Base-by-base conservation (phyloP, 805 yeast genomes). In the Zygoascus flipseniorum region DNA sequence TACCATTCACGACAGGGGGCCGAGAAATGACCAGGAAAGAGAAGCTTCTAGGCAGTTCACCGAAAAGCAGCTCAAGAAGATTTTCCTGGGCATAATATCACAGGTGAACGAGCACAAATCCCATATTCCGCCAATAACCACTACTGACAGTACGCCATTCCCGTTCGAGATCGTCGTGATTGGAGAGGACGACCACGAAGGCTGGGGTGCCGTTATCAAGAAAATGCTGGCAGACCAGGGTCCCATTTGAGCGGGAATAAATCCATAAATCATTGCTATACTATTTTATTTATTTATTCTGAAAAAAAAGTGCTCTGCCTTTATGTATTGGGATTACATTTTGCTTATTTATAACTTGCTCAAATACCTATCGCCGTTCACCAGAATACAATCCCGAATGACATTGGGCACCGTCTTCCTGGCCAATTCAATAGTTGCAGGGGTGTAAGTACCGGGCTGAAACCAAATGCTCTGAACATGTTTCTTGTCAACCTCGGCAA, bases 361-460 rank as follows among this genome's bases (percentile, higher is more conserved):
- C 32, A 62, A 51, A 52, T 50, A 63, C 18, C 43, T 18, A 32
- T 79, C 88, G 1, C 95, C 95, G 50, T 78, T 72, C 1, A 85
- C 86, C 55, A 87, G 69, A 44, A 87, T 80, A 68, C 96, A 87
- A 56, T 82, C 82, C 11, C 67, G 71, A 41, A 76, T 72, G 2
- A 76, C 70, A 10, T 58, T 62, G 1, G 69, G 67, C 4, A 72
- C 66, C 11, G 66, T 58, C 41, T 56, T 49, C 23, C 55, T 47
- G 2, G 68, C 71, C n/a, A 65, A 50, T 31, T 57, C 60, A 45
- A 61, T 49, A 16, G 84, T 70, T 11, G 71, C 74, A 2, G 64
- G 62, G 60, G 84, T 82, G 59, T 78, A 86, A 20, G 89, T 78
- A 0, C 95, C 95, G 0, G 95, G 95, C 63, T 87, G 95, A 59